A percentile compares a stretch with the other conserved stretches of the same genome.
Conservation (phyloP, 2,329 filamentous ascomycete genomes). For the Neonectria faginata region DNA sequence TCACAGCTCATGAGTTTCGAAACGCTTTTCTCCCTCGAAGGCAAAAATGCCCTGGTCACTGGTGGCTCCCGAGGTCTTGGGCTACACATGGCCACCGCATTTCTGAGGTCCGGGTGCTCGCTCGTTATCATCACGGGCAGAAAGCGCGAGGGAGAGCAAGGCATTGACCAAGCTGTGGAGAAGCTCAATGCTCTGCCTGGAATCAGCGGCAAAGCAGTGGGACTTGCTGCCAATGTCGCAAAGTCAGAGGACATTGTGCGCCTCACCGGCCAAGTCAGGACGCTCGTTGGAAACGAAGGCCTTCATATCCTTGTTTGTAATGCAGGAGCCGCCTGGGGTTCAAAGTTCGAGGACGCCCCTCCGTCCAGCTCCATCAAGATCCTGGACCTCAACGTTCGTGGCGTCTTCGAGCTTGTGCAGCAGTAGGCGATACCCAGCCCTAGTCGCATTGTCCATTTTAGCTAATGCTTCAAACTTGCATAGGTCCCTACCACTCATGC, state of each 20-base stretch:
- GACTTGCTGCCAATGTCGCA: constrained; percentile 74
- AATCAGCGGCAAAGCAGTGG: constrained; percentile 69
- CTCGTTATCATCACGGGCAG: constrained; percentile 80
- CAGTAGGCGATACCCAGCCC: constrained; percentile 53
- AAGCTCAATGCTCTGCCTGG: constrained; percentile 73
- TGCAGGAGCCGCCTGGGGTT: constrained; percentile 78
- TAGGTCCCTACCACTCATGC: constrained; percentile 57
- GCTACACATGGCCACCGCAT: constrained; percentile 72
- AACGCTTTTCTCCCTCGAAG: constrained; percentile 48
- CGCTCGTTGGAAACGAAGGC: constrained; percentile 66
- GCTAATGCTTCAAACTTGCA: neutral
- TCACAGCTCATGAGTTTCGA: constrained; percentile 47
- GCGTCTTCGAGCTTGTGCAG: constrained; percentile 76
- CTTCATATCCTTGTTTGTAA: constrained; percentile 78
- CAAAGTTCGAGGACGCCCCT: constrained; percentile 72
- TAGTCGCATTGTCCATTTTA: neutral
- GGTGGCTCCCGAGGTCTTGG: constrained; percentile 64
- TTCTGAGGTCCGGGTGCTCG: constrained; percentile 76
- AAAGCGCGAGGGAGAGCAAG: constrained; percentile 70
- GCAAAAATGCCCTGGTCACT: constrained; percentile 60
- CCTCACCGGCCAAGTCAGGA: constrained; percentile 66
- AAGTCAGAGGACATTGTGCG: constrained; percentile 71
- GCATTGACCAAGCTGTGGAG: constrained; percentile 69
- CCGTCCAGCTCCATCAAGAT: constrained; percentile 73
- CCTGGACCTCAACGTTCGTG: constrained; percentile 77